These are phyloP conservation scores for Fusarium pseudonygamai DNA, from an alignment of 2,329 filamentous ascomycete genomes.

Conservation along the genomic window DNA sequence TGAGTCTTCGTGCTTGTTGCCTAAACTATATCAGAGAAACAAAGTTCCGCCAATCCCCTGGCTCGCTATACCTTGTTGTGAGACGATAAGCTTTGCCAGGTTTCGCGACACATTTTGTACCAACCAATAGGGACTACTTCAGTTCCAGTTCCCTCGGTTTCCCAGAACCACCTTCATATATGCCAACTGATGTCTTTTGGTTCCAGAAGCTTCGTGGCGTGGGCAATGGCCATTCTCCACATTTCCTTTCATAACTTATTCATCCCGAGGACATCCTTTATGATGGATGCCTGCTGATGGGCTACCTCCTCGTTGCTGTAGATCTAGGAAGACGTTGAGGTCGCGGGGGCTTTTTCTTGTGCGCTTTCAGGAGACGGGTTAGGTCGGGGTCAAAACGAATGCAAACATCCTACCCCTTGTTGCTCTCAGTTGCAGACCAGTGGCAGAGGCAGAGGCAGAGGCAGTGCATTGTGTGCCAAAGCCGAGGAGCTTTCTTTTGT, in stretches of 20 bases:
- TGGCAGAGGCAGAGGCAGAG: neutral
- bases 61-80: neutral
- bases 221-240: accelerated
- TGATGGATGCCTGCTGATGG: no score
- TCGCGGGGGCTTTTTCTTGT: accelerated
- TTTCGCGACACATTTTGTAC: no score
- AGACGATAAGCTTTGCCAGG: neutral
- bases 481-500: neutral
- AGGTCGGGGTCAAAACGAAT: accelerated
- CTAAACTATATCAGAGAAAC: neutral
- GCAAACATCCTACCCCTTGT: neutral
- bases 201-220: neutral
- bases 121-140: neutral
- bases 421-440: no score
- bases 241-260: neutral
- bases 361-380: no score
- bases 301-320: no score
- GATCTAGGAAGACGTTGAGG: accelerated
- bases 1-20: no score
- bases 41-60: neutral
- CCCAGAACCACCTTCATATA: accelerated
- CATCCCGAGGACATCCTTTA: no score
- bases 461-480: no score
- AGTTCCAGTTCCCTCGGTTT: accelerated
- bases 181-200: neutral